Conservation (phyloP, 78 protist species). For the Anaeramoeba ignava region DNA sequence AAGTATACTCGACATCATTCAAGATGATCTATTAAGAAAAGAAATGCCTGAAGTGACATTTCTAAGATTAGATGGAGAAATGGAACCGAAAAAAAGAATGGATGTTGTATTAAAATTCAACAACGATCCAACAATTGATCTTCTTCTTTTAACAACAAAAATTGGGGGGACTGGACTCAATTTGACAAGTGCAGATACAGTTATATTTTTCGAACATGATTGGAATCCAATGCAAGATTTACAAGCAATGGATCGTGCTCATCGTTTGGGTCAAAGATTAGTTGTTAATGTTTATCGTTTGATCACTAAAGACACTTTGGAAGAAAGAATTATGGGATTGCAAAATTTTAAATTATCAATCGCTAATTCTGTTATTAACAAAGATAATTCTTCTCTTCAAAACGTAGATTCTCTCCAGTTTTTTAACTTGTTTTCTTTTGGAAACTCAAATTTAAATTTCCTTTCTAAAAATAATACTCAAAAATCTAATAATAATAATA, state of each 20-base stretch:
- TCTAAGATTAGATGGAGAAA: constrained; percentile 4
- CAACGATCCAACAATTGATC: constrained; percentile 68
- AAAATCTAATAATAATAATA: no score
- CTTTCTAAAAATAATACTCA: no score
- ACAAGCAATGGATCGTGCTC: constrained; percentile 91
- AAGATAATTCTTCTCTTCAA: no score
- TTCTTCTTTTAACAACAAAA: constrained; percentile 80
- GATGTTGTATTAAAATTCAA: constrained; percentile 47
- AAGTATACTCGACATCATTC: neutral
- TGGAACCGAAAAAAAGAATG: neutral
- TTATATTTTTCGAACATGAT: constrained; percentile 87
- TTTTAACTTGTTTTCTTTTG: no score
- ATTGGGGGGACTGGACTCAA: constrained; percentile 96
- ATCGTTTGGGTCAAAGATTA: neutral
- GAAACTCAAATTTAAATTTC: no score
- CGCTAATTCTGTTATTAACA: neutral
- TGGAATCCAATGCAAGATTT: constrained; percentile 94
- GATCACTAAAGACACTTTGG: neutral
- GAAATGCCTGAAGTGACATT: neutral
- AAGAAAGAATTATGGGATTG: neutral
- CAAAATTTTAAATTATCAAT: neutral
- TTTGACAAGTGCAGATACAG: constrained; percentile 88
- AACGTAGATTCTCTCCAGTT: no score
- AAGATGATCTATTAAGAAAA: neutral
- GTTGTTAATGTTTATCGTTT: neutral